Conservation (phyloP, 345 rosid genomes). For the Populus ilicifolia region DNA sequence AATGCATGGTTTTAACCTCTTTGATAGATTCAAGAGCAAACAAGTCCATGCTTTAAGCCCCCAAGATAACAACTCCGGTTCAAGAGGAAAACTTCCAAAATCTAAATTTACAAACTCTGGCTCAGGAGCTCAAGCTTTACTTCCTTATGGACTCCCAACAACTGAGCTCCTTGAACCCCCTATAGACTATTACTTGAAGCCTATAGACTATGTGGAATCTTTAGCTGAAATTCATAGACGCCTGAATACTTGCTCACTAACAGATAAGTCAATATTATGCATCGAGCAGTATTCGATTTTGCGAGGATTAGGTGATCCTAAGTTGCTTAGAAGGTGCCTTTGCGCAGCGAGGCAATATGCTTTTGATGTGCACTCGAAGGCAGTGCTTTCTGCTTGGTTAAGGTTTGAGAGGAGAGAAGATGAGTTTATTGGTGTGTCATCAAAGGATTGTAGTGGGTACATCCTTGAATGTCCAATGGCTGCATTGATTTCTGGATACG, state of each 20-base stretch:
- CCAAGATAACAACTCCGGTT: slow-evolving; percentile 37
- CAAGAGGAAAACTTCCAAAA: slow-evolving; percentile 44
- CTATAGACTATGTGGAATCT: slow-evolving; percentile 54
- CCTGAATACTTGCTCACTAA: slow-evolving; percentile 38
- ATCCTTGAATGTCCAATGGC: slow-evolving; percentile 57
- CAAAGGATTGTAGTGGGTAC: slow-evolving; percentile 51
- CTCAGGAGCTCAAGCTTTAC: slow-evolving; percentile 45
- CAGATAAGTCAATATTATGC: slow-evolving; percentile 43
- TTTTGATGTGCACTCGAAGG: slow-evolving; percentile 62
- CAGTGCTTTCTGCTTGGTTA: slow-evolving; percentile 83
- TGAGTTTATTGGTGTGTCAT: slow-evolving; percentile 53
- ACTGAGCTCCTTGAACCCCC: slow-evolving; percentile 67
- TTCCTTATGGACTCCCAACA: slow-evolving; percentile 61
- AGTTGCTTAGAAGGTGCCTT: slow-evolving; percentile 71
- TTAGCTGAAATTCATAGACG: slow-evolving; percentile 63
- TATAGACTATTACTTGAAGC: slow-evolving; percentile 64
- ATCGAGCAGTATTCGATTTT: slow-evolving; percentile 65
- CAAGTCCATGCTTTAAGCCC: slow-evolving; percentile 65
- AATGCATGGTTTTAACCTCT: slow-evolving; percentile 54
- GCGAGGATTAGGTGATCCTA: slow-evolving; percentile 65
- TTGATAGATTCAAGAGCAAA: slow-evolving; percentile 56
- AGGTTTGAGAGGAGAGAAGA: slow-evolving; percentile 74
- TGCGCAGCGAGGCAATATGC: slow-evolving; percentile 62
- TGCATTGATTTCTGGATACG: slow-evolving; percentile 46
- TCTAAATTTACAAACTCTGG: slow-evolving; percentile 37